Evolutionary conservation across 306 rosid species (phyloP), one percentile per base, ranked within the genome.

Genomic region (Acacia melanoxylon): DNA sequence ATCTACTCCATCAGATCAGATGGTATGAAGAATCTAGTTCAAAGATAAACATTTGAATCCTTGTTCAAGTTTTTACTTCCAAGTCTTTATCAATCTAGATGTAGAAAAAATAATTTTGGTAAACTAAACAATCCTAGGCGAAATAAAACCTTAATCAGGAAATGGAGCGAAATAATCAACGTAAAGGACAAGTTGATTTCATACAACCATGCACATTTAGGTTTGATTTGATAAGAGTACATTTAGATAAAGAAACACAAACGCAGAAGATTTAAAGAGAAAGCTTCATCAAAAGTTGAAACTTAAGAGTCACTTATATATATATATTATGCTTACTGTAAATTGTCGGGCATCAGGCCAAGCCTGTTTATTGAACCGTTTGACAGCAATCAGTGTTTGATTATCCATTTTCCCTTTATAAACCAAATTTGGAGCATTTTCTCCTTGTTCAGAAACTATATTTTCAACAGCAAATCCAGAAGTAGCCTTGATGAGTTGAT

Each of bases 381-480:
- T 95, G 74, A 95, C 95, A 22, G 93, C 97, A 76, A 95, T 93
- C 76, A 93, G 90, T 86, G 81, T 74, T 83, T 95, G 95, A 79
- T 85, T 89, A 20, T 91, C 99, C 78, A 95, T 89, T 86, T 88
- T 93, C 77, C 99, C 99, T 87, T 87, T 93, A 87, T 87, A 95
- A 81, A 95, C 99, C 79, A 95, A 92, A 81, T 95, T 95, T 42
- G 98, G 97, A 85, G 99, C 99, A 84, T 91, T 93, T 80, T 93
- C 98, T 61, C 99, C 99, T 72, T 95, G 98, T 83, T 95, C 99
- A 42, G 99, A 95, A 87, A 95, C 99, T 69, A 95, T 93, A 85
- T 95, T 95, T 83, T 95, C 98, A 20, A 84, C 80, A 3, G 99
- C 87, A 85, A 95, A 95, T 58, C 95, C 99, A 63, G 95, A 93